These are phyloP conservation scores for Prunus padus DNA, from an alignment of 306 rosid species.

Conservation along the genomic window DNA sequence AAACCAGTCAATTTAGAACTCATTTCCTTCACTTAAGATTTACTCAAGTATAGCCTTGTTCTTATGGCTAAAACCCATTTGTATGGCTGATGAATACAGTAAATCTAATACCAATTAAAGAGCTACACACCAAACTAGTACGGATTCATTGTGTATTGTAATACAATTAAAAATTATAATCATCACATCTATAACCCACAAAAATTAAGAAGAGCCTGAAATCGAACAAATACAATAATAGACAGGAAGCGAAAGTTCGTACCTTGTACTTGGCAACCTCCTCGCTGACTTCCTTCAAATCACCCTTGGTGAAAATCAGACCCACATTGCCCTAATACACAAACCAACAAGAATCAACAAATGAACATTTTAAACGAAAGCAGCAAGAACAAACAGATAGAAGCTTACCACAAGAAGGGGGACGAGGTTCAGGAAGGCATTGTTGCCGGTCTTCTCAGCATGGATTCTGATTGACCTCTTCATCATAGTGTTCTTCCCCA, in stretches of 20 bases:
- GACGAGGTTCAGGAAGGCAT: slow-evolving; percentile 54
- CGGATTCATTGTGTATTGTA: not conserved
- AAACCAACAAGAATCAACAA: not conserved
- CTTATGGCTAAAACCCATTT: not conserved
- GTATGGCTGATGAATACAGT: not conserved
- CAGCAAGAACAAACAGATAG: not conserved
- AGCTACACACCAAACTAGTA: not conserved
- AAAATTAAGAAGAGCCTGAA: too few relatives aligned
- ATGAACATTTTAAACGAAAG: accelerated
- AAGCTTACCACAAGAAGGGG: slow-evolving; percentile 73
- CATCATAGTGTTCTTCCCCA: slow-evolving; percentile 99
- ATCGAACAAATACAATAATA: too few relatives aligned
- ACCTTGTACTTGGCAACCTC: slow-evolving; percentile 98
- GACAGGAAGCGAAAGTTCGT: not conserved
- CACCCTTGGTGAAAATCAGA: slow-evolving; percentile 85
- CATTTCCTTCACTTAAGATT: not conserved
- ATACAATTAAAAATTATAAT: too few relatives aligned
- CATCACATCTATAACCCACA: too few relatives aligned
- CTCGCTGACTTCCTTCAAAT: slow-evolving; percentile 89
- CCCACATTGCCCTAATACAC: slow-evolving; percentile 77
- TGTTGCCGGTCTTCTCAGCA: slow-evolving; percentile 72
- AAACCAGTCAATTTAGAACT: not conserved
- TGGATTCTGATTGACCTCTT: slow-evolving; percentile 72
- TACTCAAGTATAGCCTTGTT: not conserved
- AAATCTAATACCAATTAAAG: not conserved